Conservation (phyloP, 108 stramenopile genomes). For the Conticribra weissflogii region DNA sequence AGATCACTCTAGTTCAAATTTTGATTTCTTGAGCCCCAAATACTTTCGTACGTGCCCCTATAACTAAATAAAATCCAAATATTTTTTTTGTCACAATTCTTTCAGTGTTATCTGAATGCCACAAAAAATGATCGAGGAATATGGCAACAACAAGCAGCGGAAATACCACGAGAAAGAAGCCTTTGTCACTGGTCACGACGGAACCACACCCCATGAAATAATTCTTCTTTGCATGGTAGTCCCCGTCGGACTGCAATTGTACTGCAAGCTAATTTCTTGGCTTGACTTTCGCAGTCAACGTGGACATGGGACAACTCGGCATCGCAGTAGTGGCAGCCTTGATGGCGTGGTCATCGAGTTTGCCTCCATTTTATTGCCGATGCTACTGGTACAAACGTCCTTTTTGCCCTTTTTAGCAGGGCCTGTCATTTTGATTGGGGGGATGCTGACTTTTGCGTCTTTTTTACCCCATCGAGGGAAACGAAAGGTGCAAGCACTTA, state of each 20-base stretch:
- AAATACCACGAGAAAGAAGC: slow-evolving; percentile 76
- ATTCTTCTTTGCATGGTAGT: slow-evolving; percentile 65
- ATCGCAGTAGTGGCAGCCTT: neutral
- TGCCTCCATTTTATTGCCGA: slow-evolving; percentile 47
- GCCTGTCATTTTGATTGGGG: slow-evolving; percentile 53
- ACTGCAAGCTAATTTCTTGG: slow-evolving; percentile 13
- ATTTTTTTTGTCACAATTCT: too few relatives aligned
- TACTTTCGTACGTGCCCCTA: too few relatives aligned
- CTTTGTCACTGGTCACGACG: slow-evolving; percentile 84
- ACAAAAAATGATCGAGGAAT: neutral
- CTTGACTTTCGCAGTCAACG: neutral
- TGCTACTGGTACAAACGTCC: slow-evolving; percentile 74
- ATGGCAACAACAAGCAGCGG: slow-evolving; percentile 26
- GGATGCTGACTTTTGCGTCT: slow-evolving; percentile 21
- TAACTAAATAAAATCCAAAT: too few relatives aligned
- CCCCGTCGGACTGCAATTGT: slow-evolving; percentile 63
- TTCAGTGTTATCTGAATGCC: too few relatives aligned
- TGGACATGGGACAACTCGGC: too few relatives aligned
- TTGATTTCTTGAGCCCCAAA: too few relatives aligned
- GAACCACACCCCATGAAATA: slow-evolving; percentile 68
- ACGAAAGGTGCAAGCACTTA: too few relatives aligned
- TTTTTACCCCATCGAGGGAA: too few relatives aligned
- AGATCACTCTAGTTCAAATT: too few relatives aligned
- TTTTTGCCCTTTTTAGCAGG: slow-evolving; percentile 57
- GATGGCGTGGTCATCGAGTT: slow-evolving; percentile 22